Base-by-base conservation (phyloP, 352 stramenopile genomes). In the Aphanomyces stellatus region DNA sequence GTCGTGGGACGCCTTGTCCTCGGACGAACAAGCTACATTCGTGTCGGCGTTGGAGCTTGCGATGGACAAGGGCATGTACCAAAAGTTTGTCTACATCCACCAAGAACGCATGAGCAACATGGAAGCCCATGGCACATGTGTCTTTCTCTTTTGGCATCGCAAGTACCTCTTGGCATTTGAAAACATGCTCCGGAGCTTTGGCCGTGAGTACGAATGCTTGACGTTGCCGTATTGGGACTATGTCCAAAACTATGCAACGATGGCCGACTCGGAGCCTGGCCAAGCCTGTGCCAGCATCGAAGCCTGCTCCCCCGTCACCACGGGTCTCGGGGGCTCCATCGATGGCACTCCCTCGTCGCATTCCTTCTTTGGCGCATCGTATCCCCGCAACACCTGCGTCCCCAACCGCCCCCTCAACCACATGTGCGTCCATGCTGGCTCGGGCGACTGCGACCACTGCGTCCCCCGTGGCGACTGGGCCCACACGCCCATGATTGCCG, bases 61-160 rank as follows among this genome's bases (percentile, higher is more conserved):
- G 4, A 88, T 88, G 78, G 76, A 83, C 53, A 80, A 71, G 0
- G 80, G 80, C 6, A 71, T 69, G 4, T 85, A 83, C 69, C 77
- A 80, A 51, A 82, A 85, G 65, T 86, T 86, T 62, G 49, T 86
- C 31, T 73, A 80, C 60, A 82, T 88, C 53, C 79, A 88, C 72
- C 82, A 72, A 0, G 80, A 88, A 43, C 79, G 81, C 73, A 71
- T 72, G 53, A 85, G 77, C 8, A 72, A 82, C 43, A 74, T 67
- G 53, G 70, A 85, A 25, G 80, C 77, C 6, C 76, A 88, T 48
- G 37, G 49, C 43, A 69, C 71, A 15, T 72, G 69, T 31, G 62
- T 57, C 0, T 72, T 72, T 53, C 27, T 66, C 2, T 30, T 67
- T 24, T 72, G 68, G 68, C 68, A 72, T 48, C 62, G 62, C 33